phyloP scores from a whole-genome alignment of 257 asterid species.

The Ilex aquifolium region DNA sequence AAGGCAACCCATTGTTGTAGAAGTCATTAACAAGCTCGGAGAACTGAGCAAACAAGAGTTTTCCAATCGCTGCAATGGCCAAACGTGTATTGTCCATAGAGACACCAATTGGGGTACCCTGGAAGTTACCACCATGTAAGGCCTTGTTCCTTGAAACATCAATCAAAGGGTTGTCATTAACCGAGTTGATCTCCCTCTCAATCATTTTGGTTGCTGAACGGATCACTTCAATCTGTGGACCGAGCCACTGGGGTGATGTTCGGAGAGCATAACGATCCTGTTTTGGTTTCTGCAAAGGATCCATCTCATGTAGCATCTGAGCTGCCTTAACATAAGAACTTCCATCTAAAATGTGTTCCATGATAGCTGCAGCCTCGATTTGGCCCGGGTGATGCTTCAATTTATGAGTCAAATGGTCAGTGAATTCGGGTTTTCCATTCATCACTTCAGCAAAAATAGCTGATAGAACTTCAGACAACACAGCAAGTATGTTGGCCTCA shows the following conservation, averaged over 20 bases:
- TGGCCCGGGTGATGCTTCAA: constrained; percentile 2
- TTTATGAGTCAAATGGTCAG: constrained; percentile 1
- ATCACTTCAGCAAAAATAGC: background rate
- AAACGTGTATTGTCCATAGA: background rate
- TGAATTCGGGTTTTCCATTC: constrained; percentile 4
- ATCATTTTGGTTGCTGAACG: background rate
- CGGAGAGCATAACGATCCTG: constrained; percentile 1
- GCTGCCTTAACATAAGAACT: background rate
- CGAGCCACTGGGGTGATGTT: background rate
- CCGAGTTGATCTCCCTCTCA: constrained; percentile 2
- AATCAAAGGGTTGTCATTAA: background rate
- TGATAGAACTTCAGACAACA: background rate
- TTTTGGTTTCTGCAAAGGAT: constrained; percentile 1
- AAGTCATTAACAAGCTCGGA: constrained; percentile 2
- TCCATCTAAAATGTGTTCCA: constrained; percentile 2
- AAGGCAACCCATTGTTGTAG: constrained; percentile 2
- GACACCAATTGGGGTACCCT: background rate
- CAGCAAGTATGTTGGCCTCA: background rate
- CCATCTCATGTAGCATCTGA: background rate
- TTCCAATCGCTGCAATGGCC: background rate
- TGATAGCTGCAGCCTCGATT: background rate
- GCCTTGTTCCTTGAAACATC: constrained; percentile 5
- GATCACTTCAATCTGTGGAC: background rate
- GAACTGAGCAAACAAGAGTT: background rate
- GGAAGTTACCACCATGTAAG: background rate